A percentile compares a stretch with the other conserved stretches of the same genome.
Conservation (phyloP, 306 rosid genomes). For the Corylus americana region DNA sequence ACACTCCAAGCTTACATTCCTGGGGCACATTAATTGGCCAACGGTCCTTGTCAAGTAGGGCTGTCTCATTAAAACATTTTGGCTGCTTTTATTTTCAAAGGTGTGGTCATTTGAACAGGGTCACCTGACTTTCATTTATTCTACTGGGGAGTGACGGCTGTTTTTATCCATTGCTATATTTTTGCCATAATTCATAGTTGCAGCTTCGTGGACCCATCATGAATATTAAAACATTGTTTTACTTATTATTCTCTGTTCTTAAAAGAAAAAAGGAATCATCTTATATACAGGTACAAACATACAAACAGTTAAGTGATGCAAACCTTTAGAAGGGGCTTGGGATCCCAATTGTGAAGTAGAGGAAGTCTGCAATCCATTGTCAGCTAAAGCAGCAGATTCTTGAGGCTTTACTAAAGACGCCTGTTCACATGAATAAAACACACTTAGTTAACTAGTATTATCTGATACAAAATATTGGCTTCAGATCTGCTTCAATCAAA, state of each 20-base stretch:
- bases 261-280: not conserved
- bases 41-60: not conserved
- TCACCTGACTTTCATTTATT: not conserved
- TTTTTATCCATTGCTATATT: not conserved
- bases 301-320: conserved; percentile 16
- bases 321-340: conserved; percentile 65
- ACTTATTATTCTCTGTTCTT: not conserved
- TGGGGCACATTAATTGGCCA: not conserved
- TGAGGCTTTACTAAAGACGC: conserved; percentile 55
- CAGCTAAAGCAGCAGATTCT: conserved; percentile 45
- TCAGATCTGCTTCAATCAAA: conserved; percentile 11
- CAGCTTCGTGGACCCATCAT: not conserved
- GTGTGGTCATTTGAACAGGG: not conserved
- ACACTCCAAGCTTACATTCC: not conserved
- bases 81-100: not conserved
- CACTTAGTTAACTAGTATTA: conserved; percentile 15
- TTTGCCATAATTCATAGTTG: not conserved
- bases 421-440: conserved; percentile 43
- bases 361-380: conserved; percentile 60
- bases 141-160: not conserved
- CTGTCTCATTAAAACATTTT: not conserved
- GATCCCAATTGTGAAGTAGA: conserved; percentile 47
- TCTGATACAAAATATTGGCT: conserved; percentile 22
- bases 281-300: not conserved
- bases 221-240: not conserved